Conservation (phyloP, 306 rosid species). For the Dicorynia guianensis region DNA sequence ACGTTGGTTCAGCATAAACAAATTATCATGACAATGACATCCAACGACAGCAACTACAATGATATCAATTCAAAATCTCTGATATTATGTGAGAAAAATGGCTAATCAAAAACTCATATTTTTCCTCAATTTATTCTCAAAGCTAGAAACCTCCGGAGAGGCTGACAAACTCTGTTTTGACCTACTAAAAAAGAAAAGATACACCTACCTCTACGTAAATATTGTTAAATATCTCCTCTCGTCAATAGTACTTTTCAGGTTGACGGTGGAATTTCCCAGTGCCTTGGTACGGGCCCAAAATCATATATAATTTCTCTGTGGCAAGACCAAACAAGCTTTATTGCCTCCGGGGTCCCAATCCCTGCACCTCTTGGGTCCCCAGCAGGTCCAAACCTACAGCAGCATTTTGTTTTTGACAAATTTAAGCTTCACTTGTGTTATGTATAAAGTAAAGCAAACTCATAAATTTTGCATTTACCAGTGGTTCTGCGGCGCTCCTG, state of each 20-base stretch:
- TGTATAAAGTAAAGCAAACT: background rate
- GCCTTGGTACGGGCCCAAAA: constrained; percentile 67
- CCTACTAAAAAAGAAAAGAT: background rate
- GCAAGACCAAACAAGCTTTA: constrained; percentile 97
- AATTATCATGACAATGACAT: no score
- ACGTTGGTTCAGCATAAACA: no score
- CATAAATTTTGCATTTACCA: constrained; percentile 57
- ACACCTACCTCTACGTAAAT: constrained; percentile 16
- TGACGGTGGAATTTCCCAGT: constrained; percentile 82
- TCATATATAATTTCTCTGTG: constrained; percentile 95
- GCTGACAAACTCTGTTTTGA: background rate
- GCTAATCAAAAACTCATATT: constrained; percentile 1
- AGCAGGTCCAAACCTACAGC: constrained; percentile 93
- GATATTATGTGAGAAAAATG: background rate
- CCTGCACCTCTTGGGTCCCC: constrained; percentile 99
- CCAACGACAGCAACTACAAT: no score
- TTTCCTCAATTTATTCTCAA: constrained; percentile 39
- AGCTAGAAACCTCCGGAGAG: background rate
- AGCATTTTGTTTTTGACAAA: constrained; percentile 36
- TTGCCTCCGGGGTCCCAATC: constrained; percentile 98
- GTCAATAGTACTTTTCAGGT: constrained; percentile 47
- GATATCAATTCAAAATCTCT: background rate
- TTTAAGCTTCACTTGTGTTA: constrained; percentile 11
- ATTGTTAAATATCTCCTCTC: background rate
- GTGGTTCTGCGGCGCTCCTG: constrained; percentile 97